Base-by-base conservation (phyloP, 2,329 filamentous ascomycete genomes). In the Alternaria hordeiaustralica region DNA sequence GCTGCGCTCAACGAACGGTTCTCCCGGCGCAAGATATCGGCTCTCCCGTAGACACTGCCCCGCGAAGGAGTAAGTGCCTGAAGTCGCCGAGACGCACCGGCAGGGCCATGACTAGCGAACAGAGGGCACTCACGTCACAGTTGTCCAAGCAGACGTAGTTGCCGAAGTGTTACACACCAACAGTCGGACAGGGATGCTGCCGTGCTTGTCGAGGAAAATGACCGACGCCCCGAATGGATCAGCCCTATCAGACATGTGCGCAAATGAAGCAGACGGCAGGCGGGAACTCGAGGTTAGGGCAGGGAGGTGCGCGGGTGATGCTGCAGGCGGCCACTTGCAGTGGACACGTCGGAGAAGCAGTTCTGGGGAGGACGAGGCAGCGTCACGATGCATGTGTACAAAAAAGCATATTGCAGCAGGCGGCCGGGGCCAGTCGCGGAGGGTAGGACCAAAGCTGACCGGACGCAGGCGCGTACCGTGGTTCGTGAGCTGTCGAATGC, bases 171-270 rank as follows among this genome's bases (percentile, higher is more conserved):
- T 61, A 65, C 60, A 70, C 71, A 74, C 71, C 68, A 76, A 75
- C 72, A 70, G 58, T 64, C 65, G 60, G 50, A 45, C 60, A 63
- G 56, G 60, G 60, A 36, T 63, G 60, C n/a, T 55, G 56, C 49
- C 49, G 56, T 62, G 36, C 41, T 44, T 26, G 41, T 60, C 46
- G 44, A 68, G 70, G 60, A 65, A 70, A 69, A 64, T 60, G 71
- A 61, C 71, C 66, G 74, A 72, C 71, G 74, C 72, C 61, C 66
- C 69, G 72, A 68, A 68, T 71, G 18, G 41, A 71, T 69, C 74
- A 78, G 76, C 73, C 74, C 75, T 77, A 76, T 72, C 67, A 69
- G 67, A 63, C 64, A 72, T 65, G 67, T 66, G 67, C 68, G 69
- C 68, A 67, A 65, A 68, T 57, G 60, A 55, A 59, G 45, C 20